Evolutionary conservation across 768 basidiomycete species (phyloP).

Genomic region (Omphalotus guepiniiformis): DNA sequence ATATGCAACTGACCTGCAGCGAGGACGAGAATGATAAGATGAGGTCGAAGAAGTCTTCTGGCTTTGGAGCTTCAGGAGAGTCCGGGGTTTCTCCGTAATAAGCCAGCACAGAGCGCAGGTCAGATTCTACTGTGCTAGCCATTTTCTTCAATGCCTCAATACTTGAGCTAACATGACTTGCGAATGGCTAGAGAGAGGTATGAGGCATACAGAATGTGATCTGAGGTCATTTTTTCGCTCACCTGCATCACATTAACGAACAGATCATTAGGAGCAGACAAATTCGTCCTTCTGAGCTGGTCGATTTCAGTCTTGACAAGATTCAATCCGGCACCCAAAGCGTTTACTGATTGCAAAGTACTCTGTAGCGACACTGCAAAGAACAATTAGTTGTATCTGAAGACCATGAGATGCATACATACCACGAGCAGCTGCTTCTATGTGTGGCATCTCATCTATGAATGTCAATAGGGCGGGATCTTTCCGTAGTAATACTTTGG

Average conservation of each 20-base stretch:
- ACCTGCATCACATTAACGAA: slow-evolving; percentile 75
- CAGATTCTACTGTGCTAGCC: slow-evolving; percentile 50
- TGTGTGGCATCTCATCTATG: slow-evolving; percentile 72
- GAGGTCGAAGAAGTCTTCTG: slow-evolving; percentile 79
- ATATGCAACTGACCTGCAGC: slow-evolving; percentile 47
- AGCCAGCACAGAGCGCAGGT: slow-evolving; percentile 52
- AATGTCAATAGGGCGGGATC: slow-evolving; percentile 67
- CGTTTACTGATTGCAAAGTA: slow-evolving; percentile 53
- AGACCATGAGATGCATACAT: slow-evolving; percentile 16
- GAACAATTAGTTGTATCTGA: not conserved
- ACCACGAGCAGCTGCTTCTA: slow-evolving; percentile 85
- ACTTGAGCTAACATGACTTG: slow-evolving; percentile 40
- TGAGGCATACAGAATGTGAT: not conserved
- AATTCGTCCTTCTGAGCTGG: slow-evolving; percentile 29
- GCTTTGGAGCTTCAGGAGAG: slow-evolving; percentile 58
- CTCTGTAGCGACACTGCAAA: slow-evolving; percentile 68
- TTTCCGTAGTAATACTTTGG: slow-evolving; percentile 61
- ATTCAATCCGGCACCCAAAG: slow-evolving; percentile 50
- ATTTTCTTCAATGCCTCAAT: slow-evolving; percentile 67
- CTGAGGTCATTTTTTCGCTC: slow-evolving; percentile 3
- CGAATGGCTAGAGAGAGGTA: slow-evolving; percentile 42
- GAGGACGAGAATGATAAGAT: slow-evolving; percentile 72
- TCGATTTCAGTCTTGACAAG: slow-evolving; percentile 56
- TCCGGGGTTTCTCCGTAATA: slow-evolving; percentile 81
- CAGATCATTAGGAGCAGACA: slow-evolving; percentile 42